Evolutionary conservation across 2,329 filamentous ascomycete species (phyloP), one percentile per base, ranked within the genome.

Genomic region (Gliomastix tumulicola): DNA sequence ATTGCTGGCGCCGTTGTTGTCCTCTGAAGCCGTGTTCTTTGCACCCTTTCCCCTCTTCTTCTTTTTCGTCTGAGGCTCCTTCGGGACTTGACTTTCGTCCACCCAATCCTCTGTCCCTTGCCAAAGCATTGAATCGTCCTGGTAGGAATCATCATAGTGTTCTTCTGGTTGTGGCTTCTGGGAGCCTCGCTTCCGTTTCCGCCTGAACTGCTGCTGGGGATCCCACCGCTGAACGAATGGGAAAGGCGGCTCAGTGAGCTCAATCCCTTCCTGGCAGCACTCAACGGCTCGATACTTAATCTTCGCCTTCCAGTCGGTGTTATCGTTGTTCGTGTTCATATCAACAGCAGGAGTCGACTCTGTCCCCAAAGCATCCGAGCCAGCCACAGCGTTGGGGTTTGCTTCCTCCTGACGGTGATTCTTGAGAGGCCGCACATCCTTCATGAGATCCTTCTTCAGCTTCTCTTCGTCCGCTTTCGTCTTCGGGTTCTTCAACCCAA

Each of bases 191-290:
- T 81, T 80, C 37, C 65, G 61, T 43, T 68, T 76, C 7, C 58
- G 61, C 45, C 65, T 65, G 35, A 50, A 60, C 44, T 64, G 62
- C 49, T 89, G 84, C 42, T 88, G 82, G 4, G 76, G 73, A 57
- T 94, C 87, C 90, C 89, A 96, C 32, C 85, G 76, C 56, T 96
- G 88, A 13, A 84, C 69, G 56, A 96, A 96, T 0, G 89, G 89
- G 51, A 94, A 96, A 0, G 89, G 86, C 0, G 90, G 89, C 22
- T 85, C 74, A 36, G 75, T 84, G 32, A 94, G 66, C 21, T 73
- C 63, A 27, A 87, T 63, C 6, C 70, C 74, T 21, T 84, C 74
- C n/a, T 84, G 71, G 43, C 79, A 77, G 58, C 89, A 96, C 56
- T 97, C 90, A 1, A 94, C 85, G 17, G 87, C 89, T 18, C 76